A percentile compares a stretch with the other conserved stretches of the same genome.
These are phyloP conservation scores for Apiotrichum akiyoshidainum DNA, from an alignment of 1,284 basidiomycete species.

Conservation along the genomic window DNA sequence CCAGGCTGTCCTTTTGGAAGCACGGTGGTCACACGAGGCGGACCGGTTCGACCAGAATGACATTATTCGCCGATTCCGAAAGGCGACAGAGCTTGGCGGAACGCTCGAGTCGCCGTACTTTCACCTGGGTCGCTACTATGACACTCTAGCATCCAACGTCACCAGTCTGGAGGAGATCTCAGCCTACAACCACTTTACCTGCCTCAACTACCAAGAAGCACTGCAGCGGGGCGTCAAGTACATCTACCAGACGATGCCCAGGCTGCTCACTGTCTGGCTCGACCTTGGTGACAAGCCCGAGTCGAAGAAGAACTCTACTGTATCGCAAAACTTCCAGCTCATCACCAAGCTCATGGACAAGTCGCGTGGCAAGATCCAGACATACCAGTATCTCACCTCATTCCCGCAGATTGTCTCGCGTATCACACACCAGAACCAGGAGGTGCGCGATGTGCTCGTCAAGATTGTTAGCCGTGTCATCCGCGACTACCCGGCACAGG, in stretches of 20 bases:
- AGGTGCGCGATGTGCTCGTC: constrained; percentile 65
- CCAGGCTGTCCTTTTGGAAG: constrained; percentile 83
- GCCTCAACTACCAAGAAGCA: constrained; percentile 68
- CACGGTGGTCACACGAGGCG: constrained; percentile 89
- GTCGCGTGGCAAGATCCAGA: constrained; percentile 61
- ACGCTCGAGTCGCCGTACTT: constrained; percentile 81
- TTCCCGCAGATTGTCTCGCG: constrained; percentile 97
- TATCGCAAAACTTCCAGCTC: constrained; percentile 33
- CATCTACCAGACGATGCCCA: constrained; percentile 92
- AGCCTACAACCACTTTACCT: constrained; percentile 49
- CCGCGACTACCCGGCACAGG: constrained; percentile 80
- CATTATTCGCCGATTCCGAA: constrained; percentile 62
- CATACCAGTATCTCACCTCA: constrained; percentile 88
- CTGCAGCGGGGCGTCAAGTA: constrained; percentile 87
- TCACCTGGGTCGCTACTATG: constrained; percentile 82
- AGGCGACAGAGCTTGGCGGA: constrained; percentile 59
- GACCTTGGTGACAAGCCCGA: constrained; percentile 71
- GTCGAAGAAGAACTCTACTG: constrained; percentile 23
- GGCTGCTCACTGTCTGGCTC: constrained; percentile 92
- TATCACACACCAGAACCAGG: constrained; percentile 73
- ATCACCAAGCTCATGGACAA: constrained; percentile 60
- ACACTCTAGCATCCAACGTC: constrained; percentile 50
- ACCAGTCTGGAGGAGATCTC: constrained; percentile 20
- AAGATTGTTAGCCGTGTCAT: constrained; percentile 73
- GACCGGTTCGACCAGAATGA: constrained; percentile 70